These are phyloP conservation scores for Suillus hirtellus DNA, from an alignment of 768 basidiomycete species.

Conservation along the genomic window DNA sequence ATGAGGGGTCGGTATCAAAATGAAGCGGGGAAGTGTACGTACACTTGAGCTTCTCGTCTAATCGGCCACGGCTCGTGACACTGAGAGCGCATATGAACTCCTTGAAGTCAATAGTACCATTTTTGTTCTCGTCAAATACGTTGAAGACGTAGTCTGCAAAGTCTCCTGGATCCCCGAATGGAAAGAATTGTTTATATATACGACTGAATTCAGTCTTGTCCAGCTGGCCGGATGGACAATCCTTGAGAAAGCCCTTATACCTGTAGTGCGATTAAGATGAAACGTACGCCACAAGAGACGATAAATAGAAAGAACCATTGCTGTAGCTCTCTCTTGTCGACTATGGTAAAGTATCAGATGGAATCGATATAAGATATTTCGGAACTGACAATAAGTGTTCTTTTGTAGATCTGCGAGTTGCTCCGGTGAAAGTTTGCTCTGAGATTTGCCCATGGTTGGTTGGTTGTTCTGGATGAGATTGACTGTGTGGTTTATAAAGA, in stretches of 20 bases:
- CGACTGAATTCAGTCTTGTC: conserved; percentile 94
- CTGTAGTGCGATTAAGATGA: conserved; percentile 38
- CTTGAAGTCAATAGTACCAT: conserved; percentile 97
- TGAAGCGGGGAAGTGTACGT: conserved; percentile 33
- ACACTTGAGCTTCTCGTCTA: conserved; percentile 99
- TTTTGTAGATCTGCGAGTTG: conserved; percentile 95
- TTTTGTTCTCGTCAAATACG: conserved; percentile 93
- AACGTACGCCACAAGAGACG: conserved; percentile 13
- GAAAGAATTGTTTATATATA: conserved; percentile 99
- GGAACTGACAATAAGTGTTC: conserved; percentile 87
- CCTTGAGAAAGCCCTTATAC: conserved; percentile 99
- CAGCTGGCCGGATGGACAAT: conserved; percentile 95
- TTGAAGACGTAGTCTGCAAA: conserved; percentile 99
- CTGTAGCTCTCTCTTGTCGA: conserved; percentile 96
- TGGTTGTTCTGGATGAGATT: conserved; percentile 20
- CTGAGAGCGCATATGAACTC: conserved; percentile 99
- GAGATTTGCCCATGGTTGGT: conserved; percentile 88
- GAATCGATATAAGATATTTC: conserved; percentile 16
- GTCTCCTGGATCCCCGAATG: conserved; percentile 95
- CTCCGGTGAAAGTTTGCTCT: conserved; percentile 92
- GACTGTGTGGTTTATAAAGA: not conserved
- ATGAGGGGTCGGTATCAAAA: conserved; percentile 5
- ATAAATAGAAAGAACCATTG: conserved; percentile 63
- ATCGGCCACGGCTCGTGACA: conserved; percentile 86
- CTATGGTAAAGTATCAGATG: conserved; percentile 41